phyloP scores from a whole-genome alignment of 2,329 filamentous ascomycete genomes.

The Beauveria caledonica region DNA sequence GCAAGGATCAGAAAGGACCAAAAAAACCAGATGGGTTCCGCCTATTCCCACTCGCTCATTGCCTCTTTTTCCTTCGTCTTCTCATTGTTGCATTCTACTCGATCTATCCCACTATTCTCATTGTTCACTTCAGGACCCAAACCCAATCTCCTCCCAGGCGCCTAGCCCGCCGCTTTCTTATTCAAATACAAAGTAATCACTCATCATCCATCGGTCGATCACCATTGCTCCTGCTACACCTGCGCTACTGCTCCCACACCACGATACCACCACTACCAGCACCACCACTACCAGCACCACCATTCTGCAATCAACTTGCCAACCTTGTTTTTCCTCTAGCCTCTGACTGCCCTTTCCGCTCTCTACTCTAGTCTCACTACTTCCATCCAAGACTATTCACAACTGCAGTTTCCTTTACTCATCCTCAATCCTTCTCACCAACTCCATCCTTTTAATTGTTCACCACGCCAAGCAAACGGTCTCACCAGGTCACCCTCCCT shows the following conservation, averaged over 20 bases:
- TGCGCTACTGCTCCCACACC: neutral
- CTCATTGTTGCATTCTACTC: no score
- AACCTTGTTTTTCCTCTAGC: neutral
- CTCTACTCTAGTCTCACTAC: neutral
- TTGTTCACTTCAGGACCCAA: neutral
- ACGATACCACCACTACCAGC: neutral
- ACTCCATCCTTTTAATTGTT: neutral
- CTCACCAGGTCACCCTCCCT: neutral
- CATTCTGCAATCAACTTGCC: neutral
- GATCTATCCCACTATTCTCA: neutral
- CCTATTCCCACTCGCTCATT: neutral
- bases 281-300: no score
- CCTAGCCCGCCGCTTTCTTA: no score
- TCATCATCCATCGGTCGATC: neutral
- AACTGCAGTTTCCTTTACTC: neutral
- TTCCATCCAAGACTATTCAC: neutral
- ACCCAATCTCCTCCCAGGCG: no score
- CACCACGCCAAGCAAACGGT: neutral
- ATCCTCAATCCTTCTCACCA: neutral
- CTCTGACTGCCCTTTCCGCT: constrained; percentile 1
- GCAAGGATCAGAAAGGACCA: neutral
- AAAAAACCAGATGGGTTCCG: constrained; percentile 6
- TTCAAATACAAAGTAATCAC: no score
- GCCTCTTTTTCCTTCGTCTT: neutral
- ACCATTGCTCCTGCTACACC: neutral